Evolutionary conservation across 768 basidiomycete genomes (phyloP).

Genomic region (Xerocomellus amylosporus): DNA sequence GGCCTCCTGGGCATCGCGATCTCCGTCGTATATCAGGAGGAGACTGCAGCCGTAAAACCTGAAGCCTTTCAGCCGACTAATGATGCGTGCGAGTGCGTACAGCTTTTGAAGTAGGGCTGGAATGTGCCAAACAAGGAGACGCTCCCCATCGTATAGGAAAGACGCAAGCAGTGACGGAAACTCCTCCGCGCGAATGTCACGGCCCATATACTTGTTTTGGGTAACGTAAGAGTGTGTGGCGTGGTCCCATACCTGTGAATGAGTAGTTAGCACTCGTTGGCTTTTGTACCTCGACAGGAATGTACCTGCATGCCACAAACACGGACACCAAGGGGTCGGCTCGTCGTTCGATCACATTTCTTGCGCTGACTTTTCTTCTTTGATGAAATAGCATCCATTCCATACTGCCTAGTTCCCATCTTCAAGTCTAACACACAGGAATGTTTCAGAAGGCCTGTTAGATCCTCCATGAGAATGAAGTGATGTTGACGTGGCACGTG

Average conservation of each 20-base stretch:
- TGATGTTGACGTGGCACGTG: slow-evolving; percentile 85
- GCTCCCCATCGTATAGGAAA: slow-evolving; percentile 83
- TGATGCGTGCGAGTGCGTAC: slow-evolving; percentile 89
- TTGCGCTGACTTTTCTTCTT: slow-evolving; percentile 99
- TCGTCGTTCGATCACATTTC: slow-evolving; percentile 96
- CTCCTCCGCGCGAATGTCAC: slow-evolving; percentile 82
- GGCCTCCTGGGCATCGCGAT: slow-evolving; percentile 79
- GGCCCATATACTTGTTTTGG: slow-evolving; percentile 95
- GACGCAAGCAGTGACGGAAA: slow-evolving; percentile 79
- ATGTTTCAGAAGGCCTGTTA: slow-evolving; percentile 86
- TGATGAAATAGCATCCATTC: slow-evolving; percentile 84
- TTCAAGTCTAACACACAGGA: slow-evolving; percentile 98
- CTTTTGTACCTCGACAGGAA: slow-evolving; percentile 3
- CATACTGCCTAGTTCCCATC: slow-evolving; percentile 99
- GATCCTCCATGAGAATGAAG: slow-evolving; percentile 98
- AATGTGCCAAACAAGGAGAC: slow-evolving; percentile 86
- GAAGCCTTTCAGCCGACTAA: slow-evolving; percentile 88
- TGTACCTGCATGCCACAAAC: slow-evolving; percentile 99
- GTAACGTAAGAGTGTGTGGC: slow-evolving; percentile 79
- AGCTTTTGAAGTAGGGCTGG: slow-evolving; percentile 88
- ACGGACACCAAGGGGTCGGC: slow-evolving; percentile 83
- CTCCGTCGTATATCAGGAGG: slow-evolving; percentile 96
- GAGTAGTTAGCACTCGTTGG: slow-evolving; percentile 5
- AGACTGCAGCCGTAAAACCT: slow-evolving; percentile 98
- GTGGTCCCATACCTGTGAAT: slow-evolving; percentile 85